These are phyloP conservation scores for Hyaloperonospora arabidopsidis DNA, from an alignment of 352 stramenopile genomes.

Conservation along the genomic window DNA sequence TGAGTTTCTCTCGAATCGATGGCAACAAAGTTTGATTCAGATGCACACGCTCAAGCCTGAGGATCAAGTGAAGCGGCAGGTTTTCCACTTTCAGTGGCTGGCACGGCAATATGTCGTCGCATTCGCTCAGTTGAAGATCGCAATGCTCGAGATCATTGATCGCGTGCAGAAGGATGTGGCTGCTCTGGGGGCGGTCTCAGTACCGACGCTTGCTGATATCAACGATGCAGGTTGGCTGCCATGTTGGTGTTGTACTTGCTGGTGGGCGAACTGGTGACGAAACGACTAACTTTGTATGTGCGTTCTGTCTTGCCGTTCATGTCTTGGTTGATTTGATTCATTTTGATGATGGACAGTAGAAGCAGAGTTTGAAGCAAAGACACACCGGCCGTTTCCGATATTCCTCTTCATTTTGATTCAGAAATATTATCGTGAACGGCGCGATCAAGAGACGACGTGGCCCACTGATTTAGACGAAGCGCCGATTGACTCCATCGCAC, in stretches of 20 bases:
- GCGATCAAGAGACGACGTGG: slow-evolving; percentile 45
- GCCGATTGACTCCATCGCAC: slow-evolving; percentile 72
- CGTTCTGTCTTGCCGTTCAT: slow-evolving; percentile 18
- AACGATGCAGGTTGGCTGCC: slow-evolving; percentile 45
- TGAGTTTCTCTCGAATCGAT: slow-evolving; percentile 27
- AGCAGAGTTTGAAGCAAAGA: slow-evolving; percentile 81
- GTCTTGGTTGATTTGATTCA: slow-evolving; percentile 14
- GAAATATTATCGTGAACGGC: slow-evolving; percentile 76
- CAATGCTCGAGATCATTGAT: slow-evolving; percentile 43
- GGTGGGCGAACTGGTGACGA: background rate
- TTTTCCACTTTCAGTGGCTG: slow-evolving; percentile 67
- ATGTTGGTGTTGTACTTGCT: slow-evolving; percentile 1
- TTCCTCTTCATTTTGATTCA: slow-evolving; percentile 77
- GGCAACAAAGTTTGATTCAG: slow-evolving; percentile 21
- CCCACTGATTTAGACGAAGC: slow-evolving; percentile 44
- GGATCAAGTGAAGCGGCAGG: slow-evolving; percentile 37
- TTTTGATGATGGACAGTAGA: slow-evolving; percentile 49
- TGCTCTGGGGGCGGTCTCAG: slow-evolving; percentile 19
- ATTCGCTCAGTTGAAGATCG: slow-evolving; percentile 44
- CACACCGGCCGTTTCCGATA: slow-evolving; percentile 59
- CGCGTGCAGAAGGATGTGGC: slow-evolving; percentile 39
- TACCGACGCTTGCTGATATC: slow-evolving; percentile 38
- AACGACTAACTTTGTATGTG: slow-evolving; percentile 15
- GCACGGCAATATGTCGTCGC: slow-evolving; percentile 55
- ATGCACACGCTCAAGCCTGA: slow-evolving; percentile 20